Base-by-base conservation (phyloP, 257 asterid genomes). In the Scutellaria galericulata region DNA sequence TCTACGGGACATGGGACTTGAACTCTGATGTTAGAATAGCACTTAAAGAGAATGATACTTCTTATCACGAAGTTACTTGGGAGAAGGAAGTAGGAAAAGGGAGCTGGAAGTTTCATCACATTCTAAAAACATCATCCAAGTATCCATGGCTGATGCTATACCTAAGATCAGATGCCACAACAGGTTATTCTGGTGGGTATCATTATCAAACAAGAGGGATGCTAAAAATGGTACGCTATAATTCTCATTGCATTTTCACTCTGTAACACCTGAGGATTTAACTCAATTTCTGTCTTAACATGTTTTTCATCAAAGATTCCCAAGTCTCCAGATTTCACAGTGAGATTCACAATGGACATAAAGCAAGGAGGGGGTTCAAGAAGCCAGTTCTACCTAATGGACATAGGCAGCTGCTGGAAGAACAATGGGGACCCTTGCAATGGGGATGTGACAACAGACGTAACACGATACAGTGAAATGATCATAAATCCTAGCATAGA, bases 91-190 rank as follows among this genome's bases (percentile, higher is more conserved):
- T 85, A n/a, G 89, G 91, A 20, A 70, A 82, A 54, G 83, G 89
- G 53, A 81, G 90, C 58, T 83, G 90, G 90, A 54, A 57, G 54
- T 85, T 83, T 69, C 84, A 76, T 47, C 84, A 88, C 64, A 31
- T 82, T 8, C 46, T 88, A 45, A 84, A 78, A 72, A 80, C 89
- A 15, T 88, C 91, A 14, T 52, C 75, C 0, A 88, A 84, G 70
- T 84, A 88, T 65, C 89, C 94, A 10, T 84, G 94, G 88, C 74
- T 88, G 64, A 86, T 88, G 89, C 75, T 88, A 42, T 88, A 85
- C 80, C 58, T 88, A 3, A 85, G 90, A 68, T 83, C 91, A 61
- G 91, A 86, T 71, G 87, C 89, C 67, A 81, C 89, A 5, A 70
- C 48, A 12, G 94, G 87, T 13, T 82, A 77, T 31, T 88, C 94